Evolutionary conservation across 176 grass and related monocot genomes (phyloP).

Genomic region (Pharus latifolius): DNA sequence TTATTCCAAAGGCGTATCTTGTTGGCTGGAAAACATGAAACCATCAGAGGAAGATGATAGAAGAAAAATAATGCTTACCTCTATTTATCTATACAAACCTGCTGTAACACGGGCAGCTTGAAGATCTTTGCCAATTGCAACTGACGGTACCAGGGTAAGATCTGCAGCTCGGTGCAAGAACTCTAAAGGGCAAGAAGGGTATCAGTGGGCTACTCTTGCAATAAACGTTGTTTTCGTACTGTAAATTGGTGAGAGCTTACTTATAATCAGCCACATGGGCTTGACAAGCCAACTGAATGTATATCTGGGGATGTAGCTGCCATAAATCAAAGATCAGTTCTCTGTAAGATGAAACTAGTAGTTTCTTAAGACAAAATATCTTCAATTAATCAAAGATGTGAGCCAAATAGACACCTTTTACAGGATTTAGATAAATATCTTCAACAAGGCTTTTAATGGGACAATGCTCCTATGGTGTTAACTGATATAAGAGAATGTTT

Average conservation of each 20-base stretch:
- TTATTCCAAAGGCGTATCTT: conserved; percentile 97
- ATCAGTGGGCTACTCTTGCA: conserved; percentile 6
- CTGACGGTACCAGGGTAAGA: conserved; percentile 82
- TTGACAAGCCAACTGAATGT: conserved; percentile 98
- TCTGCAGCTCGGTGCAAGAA: conserved; percentile 81
- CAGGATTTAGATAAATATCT: not conserved
- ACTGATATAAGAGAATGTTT: not conserved
- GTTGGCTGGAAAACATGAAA: conserved; percentile 50
- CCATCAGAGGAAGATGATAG: conserved; percentile 14
- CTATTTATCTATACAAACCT: conserved; percentile 32
- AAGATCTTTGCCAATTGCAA: conserved; percentile 77
- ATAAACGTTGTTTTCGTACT: not conserved
- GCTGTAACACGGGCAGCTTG: conserved; percentile 71
- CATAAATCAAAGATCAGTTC: conserved; percentile 16
- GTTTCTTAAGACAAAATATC: not conserved
- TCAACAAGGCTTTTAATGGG: not conserved
- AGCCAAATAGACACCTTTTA: not conserved
- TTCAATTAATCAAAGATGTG: no score
- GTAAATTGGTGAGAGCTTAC: conserved; percentile 34
- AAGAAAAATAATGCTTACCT: not conserved
- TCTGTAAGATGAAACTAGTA: not conserved
- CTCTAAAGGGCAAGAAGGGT: conserved; percentile 12
- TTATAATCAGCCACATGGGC: conserved; percentile 96
- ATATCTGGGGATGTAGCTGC: conserved; percentile 94
- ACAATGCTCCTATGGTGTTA: not conserved